phyloP scores from a whole-genome alignment of 306 rosid species.

The Malus sieversii region DNA sequence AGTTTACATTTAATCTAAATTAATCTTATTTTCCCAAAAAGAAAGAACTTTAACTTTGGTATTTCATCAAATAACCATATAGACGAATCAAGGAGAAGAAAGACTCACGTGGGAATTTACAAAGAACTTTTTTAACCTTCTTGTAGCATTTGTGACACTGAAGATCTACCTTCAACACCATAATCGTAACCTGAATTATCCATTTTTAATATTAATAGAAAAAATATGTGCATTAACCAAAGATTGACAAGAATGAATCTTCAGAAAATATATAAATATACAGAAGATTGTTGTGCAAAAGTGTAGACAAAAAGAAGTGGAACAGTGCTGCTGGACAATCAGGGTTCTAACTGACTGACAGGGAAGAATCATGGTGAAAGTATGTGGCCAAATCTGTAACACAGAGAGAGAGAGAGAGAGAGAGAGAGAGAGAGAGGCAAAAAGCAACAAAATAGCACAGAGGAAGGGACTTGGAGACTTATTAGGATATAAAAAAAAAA shows the following conservation, averaged over 20 bases:
- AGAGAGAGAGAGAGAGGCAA: not conserved
- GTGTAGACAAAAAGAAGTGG: not conserved
- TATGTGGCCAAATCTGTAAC: not conserved
- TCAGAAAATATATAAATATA: not conserved
- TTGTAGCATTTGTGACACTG: conserved; percentile 58
- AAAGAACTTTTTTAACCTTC: conserved; percentile 72
- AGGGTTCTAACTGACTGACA: not conserved
- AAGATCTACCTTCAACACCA: conserved; percentile 73
- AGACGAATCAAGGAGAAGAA: not conserved
- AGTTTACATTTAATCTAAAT: conserved; percentile 7
- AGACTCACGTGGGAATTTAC: conserved; percentile 72
- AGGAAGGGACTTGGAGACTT: not conserved
- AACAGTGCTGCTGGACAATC: not conserved
- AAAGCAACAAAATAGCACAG: not conserved
- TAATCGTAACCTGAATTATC: conserved; percentile 25
- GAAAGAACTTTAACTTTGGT: not conserved
- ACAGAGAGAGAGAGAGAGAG: not conserved
- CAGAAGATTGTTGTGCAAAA: not conserved
- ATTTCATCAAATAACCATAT: too few species aligned
- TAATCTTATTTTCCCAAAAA: not conserved
- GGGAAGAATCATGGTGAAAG: not conserved
- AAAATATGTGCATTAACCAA: not conserved
- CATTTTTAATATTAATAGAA: not conserved
- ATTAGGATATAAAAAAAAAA: not conserved
- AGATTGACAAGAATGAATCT: not conserved